Evolutionary conservation across 495 filamentous ascomycete species (phyloP).

Genomic region (Tuber calosporum): DNA sequence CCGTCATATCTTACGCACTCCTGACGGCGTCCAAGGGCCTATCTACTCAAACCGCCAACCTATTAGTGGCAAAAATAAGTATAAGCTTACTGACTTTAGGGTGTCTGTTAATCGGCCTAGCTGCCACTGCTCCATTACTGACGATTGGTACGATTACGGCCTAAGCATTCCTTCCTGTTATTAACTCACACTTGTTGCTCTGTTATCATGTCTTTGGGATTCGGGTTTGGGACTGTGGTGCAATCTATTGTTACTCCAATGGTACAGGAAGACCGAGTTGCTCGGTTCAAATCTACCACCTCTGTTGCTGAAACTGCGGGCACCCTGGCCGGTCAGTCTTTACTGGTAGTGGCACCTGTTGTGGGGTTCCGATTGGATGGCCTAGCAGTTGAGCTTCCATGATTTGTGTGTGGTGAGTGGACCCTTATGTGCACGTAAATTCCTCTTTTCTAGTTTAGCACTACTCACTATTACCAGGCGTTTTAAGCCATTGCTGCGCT

Average conservation of each 20-base stretch:
- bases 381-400: slow-evolving; percentile 1
- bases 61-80: slow-evolving; percentile 12
- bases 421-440: neutral
- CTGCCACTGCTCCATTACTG: slow-evolving; percentile 13
- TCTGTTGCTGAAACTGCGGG: slow-evolving; percentile 14
- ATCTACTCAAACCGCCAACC: neutral
- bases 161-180: neutral
- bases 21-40: slow-evolving; percentile 6
- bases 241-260: slow-evolving; percentile 13
- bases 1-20: slow-evolving; percentile 5
- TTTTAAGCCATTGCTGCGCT: neutral
- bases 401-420: slow-evolving; percentile 9
- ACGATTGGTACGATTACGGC: neutral
- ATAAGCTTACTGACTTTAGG: neutral
- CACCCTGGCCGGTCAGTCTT: slow-evolving; percentile 4
- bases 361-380: neutral
- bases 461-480: neutral
- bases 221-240: slow-evolving; percentile 7
- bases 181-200: slow-evolving; percentile 10
- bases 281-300: neutral
- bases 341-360: slow-evolving; percentile 7
- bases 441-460: neutral
- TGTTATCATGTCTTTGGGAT: slow-evolving; percentile 13
- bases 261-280: slow-evolving; percentile 5
- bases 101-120: slow-evolving; percentile 9